Base-by-base conservation (phyloP, 352 stramenopile genomes). In the Phytophthora constricta region DNA sequence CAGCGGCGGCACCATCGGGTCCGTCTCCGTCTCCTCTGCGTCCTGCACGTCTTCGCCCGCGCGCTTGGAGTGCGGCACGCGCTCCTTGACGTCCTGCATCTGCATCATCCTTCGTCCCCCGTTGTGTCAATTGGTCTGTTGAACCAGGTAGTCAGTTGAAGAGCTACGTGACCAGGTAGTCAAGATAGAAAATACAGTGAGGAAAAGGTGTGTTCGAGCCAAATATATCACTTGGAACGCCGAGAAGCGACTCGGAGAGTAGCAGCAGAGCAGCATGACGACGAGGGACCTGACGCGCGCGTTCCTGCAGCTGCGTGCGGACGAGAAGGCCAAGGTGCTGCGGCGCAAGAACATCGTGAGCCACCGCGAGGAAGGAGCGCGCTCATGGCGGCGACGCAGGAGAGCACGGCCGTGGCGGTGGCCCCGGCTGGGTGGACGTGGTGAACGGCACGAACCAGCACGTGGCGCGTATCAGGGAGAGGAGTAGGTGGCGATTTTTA, bases 341-440 rank as follows among this genome's bases (percentile, higher is more conserved):
- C 82, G 87, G 58, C 87, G 87, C 48, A 91, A 91, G 70, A 93
- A 96, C 69, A 96, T 96, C 63, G 80, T 89, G 56, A 78, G 74
- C 65, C 80, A 89, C 57, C 72, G 70, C 27, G 83, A 92, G 20
- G 84, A 92, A 53, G 82, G 72, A 88, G 87, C 62, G 84, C 78
- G 62, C 76, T 93, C 33, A 89, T 91, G 59, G 80, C 85, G 67
- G 68, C 57, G 37, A 69, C 84, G 16, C 61, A 73, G 60, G 79
- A 79, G 46, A 67, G 65, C 19, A 72, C 72, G 10, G 73, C 70
- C 19, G 69, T 78, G 26, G 64, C 62, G 4, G 68, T 89, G 45
- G 72, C 86, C 87, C 87, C 34, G 82, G 62, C 0, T 96, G 87
- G 87, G 87, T 96, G 50, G 82, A 92, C 48, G 81, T 92, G 55